Evolutionary conservation across 1,284 basidiomycete species (phyloP), one percentile per base, ranked within the genome.

Genomic region (Mycosarcoma mackinlayi): DNA sequence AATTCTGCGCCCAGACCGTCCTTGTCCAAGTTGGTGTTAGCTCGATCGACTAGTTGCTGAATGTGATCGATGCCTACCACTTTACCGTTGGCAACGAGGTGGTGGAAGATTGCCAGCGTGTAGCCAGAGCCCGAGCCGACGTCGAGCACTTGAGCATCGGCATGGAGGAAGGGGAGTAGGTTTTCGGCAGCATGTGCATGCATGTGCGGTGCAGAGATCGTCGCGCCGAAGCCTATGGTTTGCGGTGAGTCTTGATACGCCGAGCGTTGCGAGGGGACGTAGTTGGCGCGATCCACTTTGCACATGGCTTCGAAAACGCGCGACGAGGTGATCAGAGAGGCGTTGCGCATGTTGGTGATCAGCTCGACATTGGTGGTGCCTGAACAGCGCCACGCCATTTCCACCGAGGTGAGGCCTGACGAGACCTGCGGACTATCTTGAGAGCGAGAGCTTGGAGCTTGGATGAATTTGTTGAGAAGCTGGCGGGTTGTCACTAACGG

Each of bases 21-120:
- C 10, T 85, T 86, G 34, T 83, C 83, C 11, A 97, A 84, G 77
- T 96, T 97, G 18, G 82, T 67, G 7, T 86, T 83, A 0, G 91
- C 91, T 85, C 89, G 88, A 4, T 90, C 87, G 4, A 68, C 68
- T 2, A 78, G 67, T 11, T 34, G 61, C 23, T 44, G 47, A 68
- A 98, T 89, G 82, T 98, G 95, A 52, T 98, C 95, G 68, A 98
- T 92, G 2, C 93, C 94, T 13, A 96, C 86, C 3, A 97, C 90
- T 63, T 85, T 89, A 0, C 50, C 59, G 13, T 11, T 27, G 0
- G 23, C 50, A 10, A 74, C 51, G 18, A 83, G 73, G 23, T 76
- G 72, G 58, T 78, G 76, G 24, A 82, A 76, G n/a, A 82, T 73
- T 3, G 76, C 78, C 4, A 78, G 57, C 1, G 71, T 72, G 53